phyloP scores from a whole-genome alignment of 768 basidiomycete genomes.

The Trametes meyenii region DNA sequence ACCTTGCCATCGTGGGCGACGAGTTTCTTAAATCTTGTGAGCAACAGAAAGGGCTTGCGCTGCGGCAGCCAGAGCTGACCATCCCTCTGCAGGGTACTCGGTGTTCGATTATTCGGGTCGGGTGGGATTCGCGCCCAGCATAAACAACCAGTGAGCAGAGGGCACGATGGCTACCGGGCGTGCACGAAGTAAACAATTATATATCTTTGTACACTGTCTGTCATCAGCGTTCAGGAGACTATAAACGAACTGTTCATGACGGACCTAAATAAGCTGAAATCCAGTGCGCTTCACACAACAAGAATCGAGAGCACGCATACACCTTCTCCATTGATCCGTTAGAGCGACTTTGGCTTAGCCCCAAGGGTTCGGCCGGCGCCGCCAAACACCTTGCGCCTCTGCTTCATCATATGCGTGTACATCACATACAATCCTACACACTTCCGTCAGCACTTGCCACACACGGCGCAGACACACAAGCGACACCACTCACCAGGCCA shows the following conservation, averaged over 20 bases:
- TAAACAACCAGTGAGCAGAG: conserved; percentile 42
- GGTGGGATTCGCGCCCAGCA: conserved; percentile 60
- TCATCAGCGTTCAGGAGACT: neutral
- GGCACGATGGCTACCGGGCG: neutral
- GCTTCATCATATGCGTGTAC: conserved; percentile 62
- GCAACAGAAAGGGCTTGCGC: conserved; percentile 29
- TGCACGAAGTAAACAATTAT: neutral
- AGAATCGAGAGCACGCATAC: neutral
- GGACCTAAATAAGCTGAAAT: conserved; percentile 8
- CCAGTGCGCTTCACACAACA: too few relatives aligned
- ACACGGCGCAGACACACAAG: conserved; percentile 1
- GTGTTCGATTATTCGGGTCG: conserved; percentile 62
- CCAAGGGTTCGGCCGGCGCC: conserved; percentile 36
- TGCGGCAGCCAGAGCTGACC: neutral
- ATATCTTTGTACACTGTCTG: neutral
- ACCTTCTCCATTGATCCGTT: neutral
- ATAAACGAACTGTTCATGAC: neutral
- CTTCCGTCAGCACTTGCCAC: conserved; percentile 1
- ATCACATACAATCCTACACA: conserved; percentile 46
- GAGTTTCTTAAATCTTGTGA: conserved; percentile 70
- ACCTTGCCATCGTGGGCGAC: conserved; percentile 65
- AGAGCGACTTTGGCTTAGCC: conserved; percentile 38
- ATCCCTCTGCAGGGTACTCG: conserved; percentile 52
- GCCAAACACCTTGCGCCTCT: conserved; percentile 57
- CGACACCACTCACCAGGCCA: conserved; percentile 72